A percentile compares a stretch with the other conserved stretches of the same genome.
Evolutionary conservation across 2,329 filamentous ascomycete species (phyloP).

Genomic region (Cladosporium sp.): DNA sequence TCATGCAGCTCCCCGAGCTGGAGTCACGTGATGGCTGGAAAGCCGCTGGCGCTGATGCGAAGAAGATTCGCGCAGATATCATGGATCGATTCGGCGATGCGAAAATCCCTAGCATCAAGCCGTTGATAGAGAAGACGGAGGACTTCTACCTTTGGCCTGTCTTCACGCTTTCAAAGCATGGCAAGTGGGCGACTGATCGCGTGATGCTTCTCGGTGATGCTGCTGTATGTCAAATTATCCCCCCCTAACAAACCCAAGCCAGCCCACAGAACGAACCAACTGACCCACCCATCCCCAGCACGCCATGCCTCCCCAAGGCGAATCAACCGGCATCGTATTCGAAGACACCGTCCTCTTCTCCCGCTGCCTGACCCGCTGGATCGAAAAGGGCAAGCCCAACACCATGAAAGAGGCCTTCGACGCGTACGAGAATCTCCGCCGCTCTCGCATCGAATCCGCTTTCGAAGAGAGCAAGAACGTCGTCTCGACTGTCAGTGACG

Average conservation of each 20-base stretch:
- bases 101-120: constrained; percentile 33
- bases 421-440: constrained; percentile 45
- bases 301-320: constrained; percentile 50
- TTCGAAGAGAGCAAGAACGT: constrained; percentile 46
- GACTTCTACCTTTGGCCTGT: constrained; percentile 46
- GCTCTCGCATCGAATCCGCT: constrained; percentile 41
- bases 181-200: constrained; percentile 42
- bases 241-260: background rate
- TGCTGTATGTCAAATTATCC: constrained; percentile 30
- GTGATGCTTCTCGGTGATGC: constrained; percentile 44
- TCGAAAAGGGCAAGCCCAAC: constrained; percentile 34
- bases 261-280: background rate
- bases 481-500: constrained; percentile 42
- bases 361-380: constrained; percentile 40
- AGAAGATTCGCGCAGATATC: constrained; percentile 40
- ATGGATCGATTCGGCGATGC: constrained; percentile 38
- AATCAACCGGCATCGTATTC: constrained; percentile 49
- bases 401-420: constrained; percentile 43
- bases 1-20: constrained; percentile 43
- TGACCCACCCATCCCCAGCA: constrained; percentile 25
- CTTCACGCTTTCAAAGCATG: constrained; percentile 41
- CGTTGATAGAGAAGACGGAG: constrained; percentile 38
- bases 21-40: constrained; percentile 44
- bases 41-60: constrained; percentile 39
- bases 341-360: constrained; percentile 50